A percentile compares a stretch with the other conserved stretches of the same genome.
These are phyloP conservation scores for Acanthamoeba healyi DNA, from an alignment of 208 protist genomes.

Conservation along the genomic window DNA sequence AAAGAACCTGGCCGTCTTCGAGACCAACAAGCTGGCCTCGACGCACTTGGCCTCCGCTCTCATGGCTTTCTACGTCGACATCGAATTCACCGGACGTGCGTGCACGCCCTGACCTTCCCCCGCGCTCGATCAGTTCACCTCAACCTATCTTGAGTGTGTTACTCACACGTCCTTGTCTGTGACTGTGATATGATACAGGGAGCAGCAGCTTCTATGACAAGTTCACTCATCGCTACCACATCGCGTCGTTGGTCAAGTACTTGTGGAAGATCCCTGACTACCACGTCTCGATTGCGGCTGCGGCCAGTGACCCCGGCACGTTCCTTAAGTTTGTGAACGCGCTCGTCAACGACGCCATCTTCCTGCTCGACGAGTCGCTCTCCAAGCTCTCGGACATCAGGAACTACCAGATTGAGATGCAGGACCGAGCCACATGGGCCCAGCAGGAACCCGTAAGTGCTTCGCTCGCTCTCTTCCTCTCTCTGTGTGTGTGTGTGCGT, in stretches of 20 bases:
- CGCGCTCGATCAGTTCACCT: too few species aligned
- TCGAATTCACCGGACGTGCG: conserved; percentile 82
- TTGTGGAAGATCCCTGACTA: conserved; percentile 79
- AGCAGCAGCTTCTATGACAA: conserved; percentile 85
- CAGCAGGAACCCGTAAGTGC: conserved; percentile 33
- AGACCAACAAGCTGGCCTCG: conserved; percentile 53
- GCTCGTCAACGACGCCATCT: conserved; percentile 84
- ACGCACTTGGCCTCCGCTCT: conserved; percentile 73
- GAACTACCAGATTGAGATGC: conserved; percentile 46
- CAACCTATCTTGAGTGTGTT: not conserved
- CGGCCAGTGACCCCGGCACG: conserved; percentile 8
- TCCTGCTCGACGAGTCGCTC: conserved; percentile 83
- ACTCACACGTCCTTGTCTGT: not conserved
- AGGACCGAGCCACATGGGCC: conserved; percentile 52
- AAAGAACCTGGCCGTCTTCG: conserved; percentile 46
- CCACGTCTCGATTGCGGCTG: conserved; percentile 50
- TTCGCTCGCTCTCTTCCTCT: not conserved
- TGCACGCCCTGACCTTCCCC: not conserved
- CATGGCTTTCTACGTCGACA: conserved; percentile 85
- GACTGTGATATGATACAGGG: not conserved
- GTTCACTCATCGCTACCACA: conserved; percentile 80
- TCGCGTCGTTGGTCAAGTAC: conserved; percentile 78
- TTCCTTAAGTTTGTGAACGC: conserved; percentile 84
- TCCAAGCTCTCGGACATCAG: conserved; percentile 81
- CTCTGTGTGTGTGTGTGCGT: not conserved